Evolutionary conservation across 345 rosid genomes (phyloP).

Genomic region (Angophora floribunda): DNA sequence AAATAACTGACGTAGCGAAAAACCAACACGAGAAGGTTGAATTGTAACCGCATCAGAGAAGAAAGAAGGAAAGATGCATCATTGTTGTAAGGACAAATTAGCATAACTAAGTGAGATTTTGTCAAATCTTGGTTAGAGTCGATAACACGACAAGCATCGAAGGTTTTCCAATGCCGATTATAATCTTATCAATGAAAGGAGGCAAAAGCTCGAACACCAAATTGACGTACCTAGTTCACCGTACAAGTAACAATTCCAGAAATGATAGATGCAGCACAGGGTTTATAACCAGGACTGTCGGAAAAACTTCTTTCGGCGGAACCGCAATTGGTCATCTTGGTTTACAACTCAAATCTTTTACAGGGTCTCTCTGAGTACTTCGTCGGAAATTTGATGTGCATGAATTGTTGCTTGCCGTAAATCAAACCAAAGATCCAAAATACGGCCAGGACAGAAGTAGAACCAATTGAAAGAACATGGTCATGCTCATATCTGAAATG

Average conservation of each 20-base stretch:
- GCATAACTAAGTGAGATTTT: background rate
- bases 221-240: background rate
- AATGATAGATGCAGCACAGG: background rate
- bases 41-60: background rate
- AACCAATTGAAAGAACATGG: background rate
- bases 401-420: background rate
- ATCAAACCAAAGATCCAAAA: background rate
- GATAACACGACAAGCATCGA: background rate
- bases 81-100: background rate
- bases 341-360: background rate
- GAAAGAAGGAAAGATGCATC: background rate
- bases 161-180: background rate
- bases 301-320: background rate
- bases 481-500: background rate
- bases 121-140: background rate
- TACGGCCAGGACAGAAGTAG: background rate
- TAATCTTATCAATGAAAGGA: background rate
- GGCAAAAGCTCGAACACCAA: background rate
- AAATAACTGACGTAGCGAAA: background rate
- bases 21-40: background rate
- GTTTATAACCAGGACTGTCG: background rate
- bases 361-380: background rate
- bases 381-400: background rate
- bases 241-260: background rate
- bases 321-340: background rate